These are phyloP conservation scores for Oenanthe sinensis DNA, from an alignment of 129 eudicot species.

Conservation along the genomic window DNA sequence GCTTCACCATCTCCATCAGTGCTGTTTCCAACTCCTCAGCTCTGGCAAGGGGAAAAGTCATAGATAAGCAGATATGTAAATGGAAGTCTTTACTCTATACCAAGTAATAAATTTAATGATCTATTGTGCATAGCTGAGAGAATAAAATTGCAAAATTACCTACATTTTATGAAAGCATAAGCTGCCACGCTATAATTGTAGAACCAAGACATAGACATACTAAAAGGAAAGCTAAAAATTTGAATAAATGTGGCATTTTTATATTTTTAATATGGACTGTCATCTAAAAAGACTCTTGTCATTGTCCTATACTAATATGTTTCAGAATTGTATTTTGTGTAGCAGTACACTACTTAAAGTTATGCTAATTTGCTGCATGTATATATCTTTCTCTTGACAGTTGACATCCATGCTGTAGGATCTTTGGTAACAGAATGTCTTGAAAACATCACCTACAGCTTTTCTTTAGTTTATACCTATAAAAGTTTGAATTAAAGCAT, in stretches of 20 bases:
- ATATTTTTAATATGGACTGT: background rate
- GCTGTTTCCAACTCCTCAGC: conserved; percentile 98
- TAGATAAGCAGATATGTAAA: background rate
- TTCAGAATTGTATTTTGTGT: background rate
- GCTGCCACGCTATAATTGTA: background rate
- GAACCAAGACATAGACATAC: background rate
- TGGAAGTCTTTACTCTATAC: background rate
- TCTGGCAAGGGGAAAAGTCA: conserved; percentile 30
- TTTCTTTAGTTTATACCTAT: no score
- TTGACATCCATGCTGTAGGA: no score
- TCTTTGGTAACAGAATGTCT: no score
- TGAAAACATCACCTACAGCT: no score
- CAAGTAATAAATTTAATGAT: background rate
- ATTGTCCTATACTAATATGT: background rate
- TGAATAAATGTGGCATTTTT: background rate
- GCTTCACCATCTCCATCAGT: conserved; percentile 96
- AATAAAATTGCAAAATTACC: background rate
- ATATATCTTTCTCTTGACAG: no score
- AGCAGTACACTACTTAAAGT: background rate
- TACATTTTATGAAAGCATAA: background rate
- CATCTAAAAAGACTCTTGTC: background rate
- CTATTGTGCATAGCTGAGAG: background rate
- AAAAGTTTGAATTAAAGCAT: no score
- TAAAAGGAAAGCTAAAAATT: background rate
- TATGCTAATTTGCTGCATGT: background rate